Evolutionary conservation across 768 basidiomycete genomes (phyloP).

Genomic region (Fibroporia radiculosa): DNA sequence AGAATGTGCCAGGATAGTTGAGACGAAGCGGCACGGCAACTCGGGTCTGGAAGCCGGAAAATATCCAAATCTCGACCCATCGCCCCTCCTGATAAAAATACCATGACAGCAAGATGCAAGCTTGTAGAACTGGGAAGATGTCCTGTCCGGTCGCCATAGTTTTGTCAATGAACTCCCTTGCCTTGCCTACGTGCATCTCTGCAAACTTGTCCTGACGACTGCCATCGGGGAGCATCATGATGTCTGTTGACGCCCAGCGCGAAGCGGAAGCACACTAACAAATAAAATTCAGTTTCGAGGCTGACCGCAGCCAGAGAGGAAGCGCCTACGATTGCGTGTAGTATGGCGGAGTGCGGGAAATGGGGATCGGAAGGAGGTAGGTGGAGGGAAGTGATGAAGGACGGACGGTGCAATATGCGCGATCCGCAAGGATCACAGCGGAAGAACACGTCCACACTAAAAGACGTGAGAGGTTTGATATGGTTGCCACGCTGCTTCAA

Average conservation of each 20-base stretch:
- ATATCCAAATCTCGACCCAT: constrained; percentile 90
- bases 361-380: constrained; percentile 72
- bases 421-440: constrained; percentile 83
- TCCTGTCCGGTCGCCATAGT: constrained; percentile 88
- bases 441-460: constrained; percentile 82
- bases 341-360: constrained; percentile 84
- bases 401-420: constrained; percentile 72
- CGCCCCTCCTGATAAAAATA: constrained; percentile 87
- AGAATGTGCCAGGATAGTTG: constrained; percentile 82
- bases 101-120: constrained; percentile 81
- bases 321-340: constrained; percentile 77
- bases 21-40: constrained; percentile 75
- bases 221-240: constrained; percentile 63
- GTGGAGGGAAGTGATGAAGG: constrained; percentile 73
- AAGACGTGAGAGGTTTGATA: background rate
- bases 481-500: too few relatives aligned
- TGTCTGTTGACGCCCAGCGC: constrained; percentile 69
- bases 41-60: constrained; percentile 78
- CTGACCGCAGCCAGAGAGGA: constrained; percentile 5
- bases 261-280: constrained; percentile 74
- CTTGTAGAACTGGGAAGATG: constrained; percentile 82
- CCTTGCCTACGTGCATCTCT: constrained; percentile 81
- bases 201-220: constrained; percentile 79
- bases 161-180: constrained; percentile 79
- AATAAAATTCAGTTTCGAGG: constrained; percentile 9